Conservation (phyloP, 345 rosid genomes). For the Ceriops decandra region DNA sequence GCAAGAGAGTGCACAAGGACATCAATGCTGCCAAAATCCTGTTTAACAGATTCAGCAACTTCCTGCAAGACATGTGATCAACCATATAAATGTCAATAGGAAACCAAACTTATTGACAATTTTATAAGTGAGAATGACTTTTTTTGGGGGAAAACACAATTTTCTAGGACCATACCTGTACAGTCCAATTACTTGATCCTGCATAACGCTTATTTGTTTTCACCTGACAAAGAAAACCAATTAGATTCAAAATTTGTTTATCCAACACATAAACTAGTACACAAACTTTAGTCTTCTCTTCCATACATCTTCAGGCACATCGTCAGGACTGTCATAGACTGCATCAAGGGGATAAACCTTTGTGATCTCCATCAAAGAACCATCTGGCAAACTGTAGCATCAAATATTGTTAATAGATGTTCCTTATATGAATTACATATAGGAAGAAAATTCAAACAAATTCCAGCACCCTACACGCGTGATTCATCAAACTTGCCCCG, state of each 20-base stretch:
- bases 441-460: conserved; percentile 7
- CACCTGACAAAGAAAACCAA: conserved; percentile 42
- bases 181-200: conserved; percentile 94
- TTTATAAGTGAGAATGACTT: neutral
- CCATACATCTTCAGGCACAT: conserved; percentile 44
- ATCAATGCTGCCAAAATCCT: conserved; percentile 86
- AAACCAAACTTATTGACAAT: neutral
- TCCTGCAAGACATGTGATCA: conserved; percentile 40
- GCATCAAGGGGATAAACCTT: conserved; percentile 95
- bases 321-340: conserved; percentile 71
- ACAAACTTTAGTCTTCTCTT: conserved; percentile 10
- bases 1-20: conserved; percentile 96
- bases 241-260: conserved; percentile 3
- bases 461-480: conserved; percentile 60
- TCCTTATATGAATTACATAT: neutral
- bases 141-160: neutral
- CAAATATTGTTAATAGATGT: conserved; percentile 10
- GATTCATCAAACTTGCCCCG: conserved; percentile 95
- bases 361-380: conserved; percentile 86
- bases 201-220: conserved; percentile 86
- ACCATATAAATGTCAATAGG: neutral
- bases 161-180: conserved; percentile 48
- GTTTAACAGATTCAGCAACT: conserved; percentile 78
- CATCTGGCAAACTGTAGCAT: conserved; percentile 74
- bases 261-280: neutral